Percentiles rank a stretch among this genome's conserved stretches.
Conservation (phyloP, 176 grass and related monocot genomes). For the Musa schizocarpa region DNA sequence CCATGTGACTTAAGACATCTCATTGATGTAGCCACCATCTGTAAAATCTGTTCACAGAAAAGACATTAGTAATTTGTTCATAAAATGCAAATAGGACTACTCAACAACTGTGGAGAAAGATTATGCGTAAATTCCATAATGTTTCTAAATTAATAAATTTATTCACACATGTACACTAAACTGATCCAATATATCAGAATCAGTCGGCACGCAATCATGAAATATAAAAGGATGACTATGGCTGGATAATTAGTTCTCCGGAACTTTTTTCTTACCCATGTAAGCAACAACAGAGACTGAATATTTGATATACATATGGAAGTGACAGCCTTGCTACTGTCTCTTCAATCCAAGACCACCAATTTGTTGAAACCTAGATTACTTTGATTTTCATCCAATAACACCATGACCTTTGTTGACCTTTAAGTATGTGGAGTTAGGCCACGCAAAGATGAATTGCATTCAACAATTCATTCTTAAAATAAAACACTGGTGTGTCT, state of each 20-base stretch:
- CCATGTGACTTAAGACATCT: conserved; percentile 36
- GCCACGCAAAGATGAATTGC: no score
- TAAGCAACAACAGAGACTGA: background rate
- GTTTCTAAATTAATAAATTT: background rate
- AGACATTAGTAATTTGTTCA: background rate
- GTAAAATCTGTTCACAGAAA: conserved; percentile 48
- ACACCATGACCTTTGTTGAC: no score
- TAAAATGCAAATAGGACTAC: background rate
- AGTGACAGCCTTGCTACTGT: no score
- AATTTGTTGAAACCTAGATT: no score
- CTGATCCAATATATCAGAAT: background rate
- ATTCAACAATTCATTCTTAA: no score
- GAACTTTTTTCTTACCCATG: background rate
- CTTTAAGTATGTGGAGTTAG: no score
- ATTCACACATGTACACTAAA: no score
- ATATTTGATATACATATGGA: no score
- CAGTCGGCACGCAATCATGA: background rate
- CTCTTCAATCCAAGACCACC: no score
- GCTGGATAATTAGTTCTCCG: background rate
- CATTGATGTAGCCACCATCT: conserved; percentile 65
- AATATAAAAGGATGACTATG: background rate
- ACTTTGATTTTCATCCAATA: no score
- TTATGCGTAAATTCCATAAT: background rate
- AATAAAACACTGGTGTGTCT: no score
- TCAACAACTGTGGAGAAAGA: background rate